These are phyloP conservation scores for Helianthus tuberosus DNA, from an alignment of 129 eudicot genomes.

Conservation along the genomic window DNA sequence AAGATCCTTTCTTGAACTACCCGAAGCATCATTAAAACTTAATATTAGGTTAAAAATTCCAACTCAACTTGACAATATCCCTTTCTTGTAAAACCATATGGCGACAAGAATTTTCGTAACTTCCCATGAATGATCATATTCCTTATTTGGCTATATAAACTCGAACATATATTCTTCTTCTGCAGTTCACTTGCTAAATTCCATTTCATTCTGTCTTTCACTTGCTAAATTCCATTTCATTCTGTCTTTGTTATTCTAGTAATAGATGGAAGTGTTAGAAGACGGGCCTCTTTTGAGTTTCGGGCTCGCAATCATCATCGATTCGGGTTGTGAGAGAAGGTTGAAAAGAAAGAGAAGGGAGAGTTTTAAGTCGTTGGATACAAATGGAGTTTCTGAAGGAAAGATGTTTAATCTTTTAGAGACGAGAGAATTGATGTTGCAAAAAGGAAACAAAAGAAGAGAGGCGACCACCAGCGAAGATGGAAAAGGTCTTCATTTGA, in stretches of 20 bases:
- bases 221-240: not conserved
- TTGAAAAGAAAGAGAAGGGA: constrained; percentile 48
- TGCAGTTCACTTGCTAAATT: not conserved
- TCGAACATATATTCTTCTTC: not conserved
- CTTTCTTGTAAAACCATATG: constrained; percentile 1
- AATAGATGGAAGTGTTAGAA: constrained; percentile 46
- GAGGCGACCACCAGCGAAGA: constrained; percentile 26
- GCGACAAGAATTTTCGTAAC: constrained; percentile 24
- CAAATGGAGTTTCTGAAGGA: constrained; percentile 47
- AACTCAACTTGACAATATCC: constrained; percentile 23
- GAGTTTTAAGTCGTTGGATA: constrained; percentile 9
- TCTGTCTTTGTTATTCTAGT: not conserved
- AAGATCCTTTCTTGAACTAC: constrained; percentile 33
- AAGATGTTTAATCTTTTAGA: constrained; percentile 61
- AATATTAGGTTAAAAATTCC: constrained; percentile 9
- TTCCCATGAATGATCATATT: constrained; percentile 19
- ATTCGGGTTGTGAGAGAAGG: constrained; percentile 37
- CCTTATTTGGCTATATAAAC: constrained; percentile 24
- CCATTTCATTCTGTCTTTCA: not conserved
- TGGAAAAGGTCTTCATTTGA: constrained; percentile 66
- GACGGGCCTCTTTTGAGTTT: constrained; percentile 54
- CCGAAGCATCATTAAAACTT: constrained; percentile 30
- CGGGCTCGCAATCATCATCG: constrained; percentile 54
- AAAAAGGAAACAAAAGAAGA: constrained; percentile 32
- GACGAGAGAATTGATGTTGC: constrained; percentile 64